Base-by-base conservation (phyloP, 192 early-diverging fungal species). In the Linnemannia exigua region DNA sequence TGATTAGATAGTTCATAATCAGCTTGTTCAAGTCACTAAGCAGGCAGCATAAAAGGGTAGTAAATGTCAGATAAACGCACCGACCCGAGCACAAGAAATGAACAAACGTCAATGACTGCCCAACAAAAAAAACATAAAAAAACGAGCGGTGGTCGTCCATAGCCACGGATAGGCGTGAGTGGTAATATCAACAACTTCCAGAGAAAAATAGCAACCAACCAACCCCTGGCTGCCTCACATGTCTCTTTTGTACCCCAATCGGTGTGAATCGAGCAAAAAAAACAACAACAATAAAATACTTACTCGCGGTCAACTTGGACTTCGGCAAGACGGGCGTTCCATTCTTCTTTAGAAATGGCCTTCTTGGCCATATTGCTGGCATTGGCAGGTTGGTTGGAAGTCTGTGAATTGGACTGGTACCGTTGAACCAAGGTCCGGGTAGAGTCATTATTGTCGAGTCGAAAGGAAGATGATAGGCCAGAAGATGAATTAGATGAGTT, bases 1-100 rank as follows among this genome's bases (percentile, higher is more conserved):
- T 98, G 17, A 99, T 94, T 31, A 99, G 89, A 75, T 99, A 99
- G 91, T 99, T 98, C 98, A 99, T 99, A 47, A 99, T 93, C 33
- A 99, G 93, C 87, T 97, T 97, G 93, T 99, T 99, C 61, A 99
- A 90, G 88, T 99, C 98, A 33, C 96, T 95, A 88, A 31, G 20
- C 31, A 16, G 33, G 67, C 36, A 5, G 38, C 2, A 71, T 3
- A 46, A 1, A 35, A 51, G n/a, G 28, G 28, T 35, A 50, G 28
- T 31, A 63, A 2, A 14, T 15, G 58, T 14, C 9, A 50, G 14
- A 63, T 63, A 63, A 16, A 63, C 58, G 58, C 58, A 63, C 58
- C 58, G 28, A 63, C 28, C 28, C 58, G 28, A 63, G 28, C 31
- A 63, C 58, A 63, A 63, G 58, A 63, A 63, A 31, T 3, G 41